These are phyloP conservation scores for Lipomyces lipofer DNA, from an alignment of 805 yeast genomes.

Conservation along the genomic window DNA sequence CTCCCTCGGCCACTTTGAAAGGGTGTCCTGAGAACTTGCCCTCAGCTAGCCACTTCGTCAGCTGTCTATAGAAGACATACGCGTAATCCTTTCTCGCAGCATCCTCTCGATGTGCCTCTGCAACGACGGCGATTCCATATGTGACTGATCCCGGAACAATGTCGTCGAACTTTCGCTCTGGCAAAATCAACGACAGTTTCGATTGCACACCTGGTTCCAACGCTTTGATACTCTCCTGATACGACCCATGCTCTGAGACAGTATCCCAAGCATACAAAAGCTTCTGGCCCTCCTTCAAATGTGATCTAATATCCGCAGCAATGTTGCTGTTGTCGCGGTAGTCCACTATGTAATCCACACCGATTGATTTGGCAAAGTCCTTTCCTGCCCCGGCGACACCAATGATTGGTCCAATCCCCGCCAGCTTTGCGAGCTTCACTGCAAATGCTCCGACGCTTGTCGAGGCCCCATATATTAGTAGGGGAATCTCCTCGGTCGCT, in stretches of 20 bases:
- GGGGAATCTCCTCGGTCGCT: conserved; percentile 5
- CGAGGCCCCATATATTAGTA: conserved; percentile 14
- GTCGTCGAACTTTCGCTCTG: neutral
- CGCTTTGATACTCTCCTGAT: neutral
- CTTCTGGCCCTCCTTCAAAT: conserved; percentile 8
- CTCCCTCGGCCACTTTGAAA: conserved; percentile 2
- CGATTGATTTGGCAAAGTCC: conserved; percentile 13
- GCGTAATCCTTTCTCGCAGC: conserved; percentile 9
- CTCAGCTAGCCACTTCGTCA: conserved; percentile 9
- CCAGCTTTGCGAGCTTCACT: conserved; percentile 16
- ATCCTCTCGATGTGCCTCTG: conserved; percentile 1
- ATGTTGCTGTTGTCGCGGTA: conserved; percentile 7
- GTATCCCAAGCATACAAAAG: conserved; percentile 10
- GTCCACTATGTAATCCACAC: conserved; percentile 13
- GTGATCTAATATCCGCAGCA: neutral
- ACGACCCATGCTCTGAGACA: conserved; percentile 11
- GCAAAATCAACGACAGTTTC: conserved; percentile 8
- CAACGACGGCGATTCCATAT: neutral
- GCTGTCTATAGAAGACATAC: neutral
- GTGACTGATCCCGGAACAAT: neutral
- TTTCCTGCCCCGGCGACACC: conserved; percentile 17
- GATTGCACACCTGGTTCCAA: conserved; percentile 2
- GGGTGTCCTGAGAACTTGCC: conserved; percentile 15
- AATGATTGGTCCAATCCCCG: conserved; percentile 15
- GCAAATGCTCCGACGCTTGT: conserved; percentile 15